Conservation (phyloP, 78 protist genomes). For the Carpediemonas membranifera region DNA sequence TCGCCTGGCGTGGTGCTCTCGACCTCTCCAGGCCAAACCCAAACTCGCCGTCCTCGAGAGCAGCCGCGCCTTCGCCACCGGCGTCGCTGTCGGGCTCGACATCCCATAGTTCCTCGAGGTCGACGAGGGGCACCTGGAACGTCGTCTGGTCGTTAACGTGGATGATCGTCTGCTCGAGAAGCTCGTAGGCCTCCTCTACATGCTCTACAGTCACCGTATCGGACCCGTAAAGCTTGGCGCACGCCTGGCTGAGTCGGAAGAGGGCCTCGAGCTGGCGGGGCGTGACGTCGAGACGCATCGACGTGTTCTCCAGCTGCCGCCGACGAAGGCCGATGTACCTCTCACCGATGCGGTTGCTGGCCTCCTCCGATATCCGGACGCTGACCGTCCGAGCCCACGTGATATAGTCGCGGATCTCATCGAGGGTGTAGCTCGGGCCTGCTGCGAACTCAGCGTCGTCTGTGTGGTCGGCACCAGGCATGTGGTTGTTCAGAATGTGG, state of each 20-base stretch:
- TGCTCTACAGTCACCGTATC: constrained; percentile 5
- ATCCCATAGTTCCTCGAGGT: no score
- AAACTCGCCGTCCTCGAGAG: no score
- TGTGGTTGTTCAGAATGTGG: constrained; percentile 38
- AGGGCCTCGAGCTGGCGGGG: constrained; percentile 95
- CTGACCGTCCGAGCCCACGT: constrained; percentile 54
- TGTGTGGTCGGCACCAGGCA: neutral
- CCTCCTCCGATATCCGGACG: constrained; percentile 55
- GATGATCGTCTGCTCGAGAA: no score
- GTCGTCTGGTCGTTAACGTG: no score
- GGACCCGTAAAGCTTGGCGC: constrained; percentile 58
- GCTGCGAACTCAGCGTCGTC: neutral
- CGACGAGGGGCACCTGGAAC: no score
- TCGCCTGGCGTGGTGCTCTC: no score
- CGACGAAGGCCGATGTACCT: constrained; percentile 50
- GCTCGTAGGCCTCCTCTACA: constrained; percentile 6
- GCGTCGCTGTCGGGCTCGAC: no score
- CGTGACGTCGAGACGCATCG: constrained; percentile 62
- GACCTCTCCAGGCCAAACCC: no score
- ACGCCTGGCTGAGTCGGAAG: constrained; percentile 80
- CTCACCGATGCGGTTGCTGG: constrained; percentile 12
- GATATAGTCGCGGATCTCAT: constrained; percentile 68
- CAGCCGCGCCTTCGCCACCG: no score
- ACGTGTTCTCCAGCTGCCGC: neutral
- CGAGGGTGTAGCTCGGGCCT: constrained; percentile 45